A percentile compares a stretch with the other conserved stretches of the same genome.
These are phyloP conservation scores for Globisporangium megalacanthum DNA, from an alignment of 352 stramenopile species.

Conservation along the genomic window DNA sequence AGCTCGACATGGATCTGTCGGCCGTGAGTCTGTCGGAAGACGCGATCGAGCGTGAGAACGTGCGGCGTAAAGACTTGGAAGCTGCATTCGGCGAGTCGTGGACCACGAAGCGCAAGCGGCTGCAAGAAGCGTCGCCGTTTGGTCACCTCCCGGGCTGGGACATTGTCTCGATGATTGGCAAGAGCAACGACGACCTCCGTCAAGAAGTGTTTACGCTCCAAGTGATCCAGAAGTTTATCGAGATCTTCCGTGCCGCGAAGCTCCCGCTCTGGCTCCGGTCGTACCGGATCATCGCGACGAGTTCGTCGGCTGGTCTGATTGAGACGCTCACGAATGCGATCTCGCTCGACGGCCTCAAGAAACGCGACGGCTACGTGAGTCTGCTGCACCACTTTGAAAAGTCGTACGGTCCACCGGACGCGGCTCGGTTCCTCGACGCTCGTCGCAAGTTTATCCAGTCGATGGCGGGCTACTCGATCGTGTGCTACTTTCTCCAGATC, in stretches of 20 bases:
- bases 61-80: slow-evolving; percentile 72
- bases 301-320: slow-evolving; percentile 94
- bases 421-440: slow-evolving; percentile 86
- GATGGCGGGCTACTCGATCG: slow-evolving; percentile 97
- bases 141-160: slow-evolving; percentile 90
- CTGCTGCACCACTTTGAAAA: slow-evolving; percentile 95
- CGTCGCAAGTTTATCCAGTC: slow-evolving; percentile 96
- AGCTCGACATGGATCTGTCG: slow-evolving; percentile 58
- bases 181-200: slow-evolving; percentile 98
- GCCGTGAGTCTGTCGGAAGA: slow-evolving; percentile 59
- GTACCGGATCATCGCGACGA: slow-evolving; percentile 97
- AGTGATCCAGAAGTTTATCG: slow-evolving; percentile 96
- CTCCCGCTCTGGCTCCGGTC: slow-evolving; percentile 94
- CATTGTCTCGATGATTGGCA: slow-evolving; percentile 96
- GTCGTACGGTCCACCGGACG: slow-evolving; percentile 89
- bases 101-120: slow-evolving; percentile 90
- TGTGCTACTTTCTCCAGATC: slow-evolving; percentile 98
- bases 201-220: slow-evolving; percentile 99
- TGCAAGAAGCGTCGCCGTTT: slow-evolving; percentile 85
- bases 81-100: slow-evolving; percentile 95
- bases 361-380: slow-evolving; percentile 92
- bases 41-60: slow-evolving; percentile 77
- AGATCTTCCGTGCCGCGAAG: slow-evolving; percentile 94
- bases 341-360: slow-evolving; percentile 97
- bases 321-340: slow-evolving; percentile 97